Evolutionary conservation across 257 asterid species (phyloP), one percentile per base, ranked within the genome.

Genomic region (Phtheirospermum japonicum): DNA sequence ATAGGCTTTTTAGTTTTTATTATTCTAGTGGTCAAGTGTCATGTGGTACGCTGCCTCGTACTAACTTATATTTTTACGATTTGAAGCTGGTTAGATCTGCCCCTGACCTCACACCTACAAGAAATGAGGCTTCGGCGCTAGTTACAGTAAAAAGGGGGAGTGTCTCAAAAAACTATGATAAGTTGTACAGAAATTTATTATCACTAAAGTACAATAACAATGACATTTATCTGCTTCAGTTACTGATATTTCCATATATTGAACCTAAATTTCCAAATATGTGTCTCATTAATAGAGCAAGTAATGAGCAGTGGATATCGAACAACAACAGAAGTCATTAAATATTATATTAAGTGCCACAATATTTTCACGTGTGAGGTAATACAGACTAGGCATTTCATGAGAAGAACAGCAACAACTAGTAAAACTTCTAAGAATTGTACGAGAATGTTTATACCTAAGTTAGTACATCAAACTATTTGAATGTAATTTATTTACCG

Each of bases 401-500:
- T 14, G 53, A 46, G 3, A 46, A n/a, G 53, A 46, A 46, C 53
- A 46, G 53, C 20, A 46, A 46, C 53, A 14, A 12, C 51, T n/a
- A n/a, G n/a, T n/a, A n/a, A n/a, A n/a, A n/a, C 46, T 50, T 23
- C 48, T 19, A 40, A 26, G 14, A 46, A 39, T n/a, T 34, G 18
- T 19, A 6, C 42, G 53, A 9, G 32, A 13, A 26, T 10, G 42
- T 23, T 1, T 23, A 23, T 3, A 23, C 3, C 1, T 23, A 23
- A 1, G 28, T 23, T 23, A 23, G 28, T 23, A 3, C 28, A 23
- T 23, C 28, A 23, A 23, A 23, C 28, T 1, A 16, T 49, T 50
- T 45, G 65, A 26, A 51, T 53, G 42, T 52, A 8, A 55, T 51
- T 16, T 7, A 56, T 18, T 71, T 79, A 93, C 99, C 99, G 68